phyloP scores from a whole-genome alignment of 768 basidiomycete genomes.

The Tricholomella constricta region DNA sequence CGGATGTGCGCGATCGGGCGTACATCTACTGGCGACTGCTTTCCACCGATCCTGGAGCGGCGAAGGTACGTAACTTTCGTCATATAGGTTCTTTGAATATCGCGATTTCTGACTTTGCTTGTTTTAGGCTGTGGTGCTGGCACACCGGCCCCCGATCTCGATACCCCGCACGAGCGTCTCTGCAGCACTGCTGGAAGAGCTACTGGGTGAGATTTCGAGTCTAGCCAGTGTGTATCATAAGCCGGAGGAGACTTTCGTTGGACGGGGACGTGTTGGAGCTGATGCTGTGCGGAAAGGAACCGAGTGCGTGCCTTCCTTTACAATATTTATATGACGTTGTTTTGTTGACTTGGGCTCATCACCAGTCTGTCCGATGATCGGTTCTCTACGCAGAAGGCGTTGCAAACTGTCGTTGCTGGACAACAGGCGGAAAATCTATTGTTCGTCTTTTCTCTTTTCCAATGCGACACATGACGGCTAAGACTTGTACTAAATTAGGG shows the following conservation, averaged over 20 bases:
- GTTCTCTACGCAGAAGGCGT: constrained; percentile 73
- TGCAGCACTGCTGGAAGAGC: constrained; percentile 84
- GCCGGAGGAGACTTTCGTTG: constrained; percentile 94
- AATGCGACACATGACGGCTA: background rate
- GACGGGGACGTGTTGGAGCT: constrained; percentile 84
- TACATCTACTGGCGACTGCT: constrained; percentile 98
- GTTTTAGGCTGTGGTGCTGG: constrained; percentile 75
- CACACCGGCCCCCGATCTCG: constrained; percentile 90
- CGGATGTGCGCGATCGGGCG: constrained; percentile 94
- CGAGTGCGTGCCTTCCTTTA: constrained; percentile 47
- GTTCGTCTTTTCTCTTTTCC: constrained; percentile 29
- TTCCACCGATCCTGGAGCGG: constrained; percentile 92
- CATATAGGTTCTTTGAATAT: background rate
- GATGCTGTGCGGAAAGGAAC: constrained; percentile 68
- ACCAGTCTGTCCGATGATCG: constrained; percentile 67
- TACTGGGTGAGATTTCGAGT: constrained; percentile 85
- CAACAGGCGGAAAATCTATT: constrained; percentile 94
- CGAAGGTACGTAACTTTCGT: constrained; percentile 64
- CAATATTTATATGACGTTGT: background rate
- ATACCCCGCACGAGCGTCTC: constrained; percentile 91
- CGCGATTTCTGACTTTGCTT: constrained; percentile 4
- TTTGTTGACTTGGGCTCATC: background rate
- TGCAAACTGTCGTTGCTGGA: constrained; percentile 90
- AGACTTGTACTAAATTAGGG: no score
- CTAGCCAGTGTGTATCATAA: constrained; percentile 97